These are phyloP conservation scores for Miscanthus sacchariflorus DNA, from an alignment of 202 grass and related monocot species.

Conservation along the genomic window DNA sequence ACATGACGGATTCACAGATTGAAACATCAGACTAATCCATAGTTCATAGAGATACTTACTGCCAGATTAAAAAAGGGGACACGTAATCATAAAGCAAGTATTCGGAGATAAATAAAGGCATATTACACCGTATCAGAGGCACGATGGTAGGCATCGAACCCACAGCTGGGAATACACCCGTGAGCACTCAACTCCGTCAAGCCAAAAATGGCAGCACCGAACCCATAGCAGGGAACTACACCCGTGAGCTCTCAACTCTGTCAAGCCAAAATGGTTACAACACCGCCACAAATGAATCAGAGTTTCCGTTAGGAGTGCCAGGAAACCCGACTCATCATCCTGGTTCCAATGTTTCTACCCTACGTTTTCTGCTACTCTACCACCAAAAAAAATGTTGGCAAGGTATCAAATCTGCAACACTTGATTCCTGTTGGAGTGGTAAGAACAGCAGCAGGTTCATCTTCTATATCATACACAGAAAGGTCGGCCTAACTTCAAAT, in stretches of 20 bases:
- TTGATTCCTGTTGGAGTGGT: conserved; percentile 18
- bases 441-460: conserved; percentile 9
- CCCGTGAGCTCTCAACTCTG: not conserved
- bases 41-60: not conserved
- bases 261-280: not conserved
- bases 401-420: conserved; percentile 23
- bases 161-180: not conserved
- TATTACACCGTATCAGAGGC: not conserved
- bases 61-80: not conserved
- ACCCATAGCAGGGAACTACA: not conserved
- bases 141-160: not conserved
- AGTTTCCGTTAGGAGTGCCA: not conserved
- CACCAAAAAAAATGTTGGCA: conserved; percentile 9
- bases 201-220: not conserved
- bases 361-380: conserved; percentile 41
- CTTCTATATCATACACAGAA: conserved; percentile 51
- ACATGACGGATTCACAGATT: not conserved
- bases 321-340: not conserved
- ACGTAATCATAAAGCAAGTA: not conserved
- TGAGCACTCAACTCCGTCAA: not conserved
- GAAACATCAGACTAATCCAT: not conserved
- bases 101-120: not conserved
- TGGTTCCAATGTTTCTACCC: conserved; percentile 25
- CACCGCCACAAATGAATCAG: not conserved
- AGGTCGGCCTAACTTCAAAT: conserved; percentile 60